Conservation (phyloP, 2,329 filamentous ascomycete genomes). For the Xylaria sp. region DNA sequence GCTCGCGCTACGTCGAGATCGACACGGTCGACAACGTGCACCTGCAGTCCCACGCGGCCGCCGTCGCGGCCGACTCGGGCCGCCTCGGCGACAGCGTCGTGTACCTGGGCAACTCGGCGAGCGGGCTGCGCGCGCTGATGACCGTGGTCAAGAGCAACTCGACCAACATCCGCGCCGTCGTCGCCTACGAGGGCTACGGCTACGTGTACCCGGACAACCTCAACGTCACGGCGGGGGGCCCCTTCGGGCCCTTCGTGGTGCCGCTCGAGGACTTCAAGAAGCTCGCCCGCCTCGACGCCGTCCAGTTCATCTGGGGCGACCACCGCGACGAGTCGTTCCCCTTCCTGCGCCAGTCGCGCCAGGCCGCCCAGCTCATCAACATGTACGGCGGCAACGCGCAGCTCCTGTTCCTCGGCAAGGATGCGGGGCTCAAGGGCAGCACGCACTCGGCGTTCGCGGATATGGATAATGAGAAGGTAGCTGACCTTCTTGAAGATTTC, state of each 20-base stretch:
- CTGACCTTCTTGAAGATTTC: constrained; percentile 30
- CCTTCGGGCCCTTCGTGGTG: constrained; percentile 30
- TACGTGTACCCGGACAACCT: constrained; percentile 31
- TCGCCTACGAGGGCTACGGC: constrained; percentile 34
- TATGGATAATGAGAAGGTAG: constrained; percentile 36
- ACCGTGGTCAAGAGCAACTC: constrained; percentile 39
- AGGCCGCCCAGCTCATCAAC: constrained; percentile 32
- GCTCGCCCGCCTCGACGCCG: constrained; percentile 25
- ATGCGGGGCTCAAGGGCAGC: constrained; percentile 33
- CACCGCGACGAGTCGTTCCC: constrained; percentile 29
- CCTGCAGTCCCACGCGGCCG: constrained; percentile 39
- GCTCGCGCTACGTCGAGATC: constrained; percentile 41
- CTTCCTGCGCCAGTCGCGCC: constrained; percentile 26
- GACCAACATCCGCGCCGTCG: constrained; percentile 42
- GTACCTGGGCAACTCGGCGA: constrained; percentile 41
- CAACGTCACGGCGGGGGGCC: constrained; percentile 28
- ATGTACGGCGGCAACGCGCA: constrained; percentile 35
- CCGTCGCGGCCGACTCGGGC: constrained; percentile 39
- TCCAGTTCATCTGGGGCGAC: constrained; percentile 34
- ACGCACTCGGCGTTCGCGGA: constrained; percentile 36
- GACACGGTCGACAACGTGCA: constrained; percentile 38
- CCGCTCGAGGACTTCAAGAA: constrained; percentile 34
- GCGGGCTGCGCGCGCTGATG: constrained; percentile 39
- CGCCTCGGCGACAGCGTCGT: constrained; percentile 36
- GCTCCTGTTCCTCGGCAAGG: constrained; percentile 29